These are phyloP conservation scores for Paxillus involutus DNA, from an alignment of 768 basidiomycete genomes.

Conservation along the genomic window DNA sequence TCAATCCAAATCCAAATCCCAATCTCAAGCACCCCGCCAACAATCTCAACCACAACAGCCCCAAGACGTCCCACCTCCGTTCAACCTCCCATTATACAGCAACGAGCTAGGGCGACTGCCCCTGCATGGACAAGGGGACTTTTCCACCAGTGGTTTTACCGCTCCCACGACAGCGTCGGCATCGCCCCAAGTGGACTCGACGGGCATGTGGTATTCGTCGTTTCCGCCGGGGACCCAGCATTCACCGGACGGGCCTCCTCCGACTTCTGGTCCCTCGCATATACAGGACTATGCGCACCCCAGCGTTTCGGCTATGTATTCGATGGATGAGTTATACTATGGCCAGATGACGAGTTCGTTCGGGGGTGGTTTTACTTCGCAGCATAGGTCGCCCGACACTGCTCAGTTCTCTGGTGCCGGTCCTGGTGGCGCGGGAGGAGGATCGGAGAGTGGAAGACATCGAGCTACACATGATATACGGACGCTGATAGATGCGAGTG, in stretches of 20 bases:
- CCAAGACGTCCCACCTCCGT: constrained; percentile 15
- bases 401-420: neutral
- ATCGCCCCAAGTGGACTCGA: constrained; percentile 1
- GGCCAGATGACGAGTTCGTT: constrained; percentile 16
- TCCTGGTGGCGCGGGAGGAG: no score
- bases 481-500: neutral
- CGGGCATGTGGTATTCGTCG: constrained; percentile 22
- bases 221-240: neutral
- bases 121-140: constrained; percentile 32
- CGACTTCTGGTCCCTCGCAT: neutral
- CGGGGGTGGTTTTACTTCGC: constrained; percentile 1
- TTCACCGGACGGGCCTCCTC: neutral
- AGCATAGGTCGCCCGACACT: neutral
- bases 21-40: constrained; percentile 7
- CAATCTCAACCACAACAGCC: constrained; percentile 6
- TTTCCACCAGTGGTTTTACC: constrained; percentile 4
- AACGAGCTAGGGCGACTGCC: constrained; percentile 60
- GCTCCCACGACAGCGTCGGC: neutral
- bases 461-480: no score
- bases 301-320: constrained; percentile 6
- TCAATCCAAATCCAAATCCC: neutral
- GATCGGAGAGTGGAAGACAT: no score
- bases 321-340: constrained; percentile 23
- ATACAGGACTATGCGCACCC: constrained; percentile 1
- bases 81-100: constrained; percentile 53